A percentile compares a stretch with the other conserved stretches of the same genome.
These are phyloP conservation scores for Hansfordia pulvinata DNA, from an alignment of 2,329 filamentous ascomycete species.

Conservation along the genomic window DNA sequence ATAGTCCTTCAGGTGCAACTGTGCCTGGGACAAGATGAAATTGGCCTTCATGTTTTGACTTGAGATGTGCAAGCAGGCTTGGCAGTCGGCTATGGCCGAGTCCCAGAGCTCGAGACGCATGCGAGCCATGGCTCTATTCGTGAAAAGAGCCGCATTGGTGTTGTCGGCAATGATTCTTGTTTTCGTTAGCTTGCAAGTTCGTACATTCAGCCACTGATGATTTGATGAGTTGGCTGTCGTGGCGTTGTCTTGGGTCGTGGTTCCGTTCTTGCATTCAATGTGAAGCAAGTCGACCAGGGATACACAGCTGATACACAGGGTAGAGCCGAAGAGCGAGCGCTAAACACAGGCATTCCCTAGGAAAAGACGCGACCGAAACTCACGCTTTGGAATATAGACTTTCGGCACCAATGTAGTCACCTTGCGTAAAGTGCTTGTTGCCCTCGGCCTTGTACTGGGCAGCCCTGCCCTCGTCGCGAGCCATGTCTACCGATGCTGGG, in stretches of 20 bases:
- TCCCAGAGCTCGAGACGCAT: constrained; percentile 63
- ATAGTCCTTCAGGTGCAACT: constrained; percentile 58
- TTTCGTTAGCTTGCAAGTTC: no score
- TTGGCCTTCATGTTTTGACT: constrained; percentile 63
- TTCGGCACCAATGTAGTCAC: constrained; percentile 54
- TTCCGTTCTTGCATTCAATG: constrained; percentile 1
- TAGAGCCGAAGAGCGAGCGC: no score
- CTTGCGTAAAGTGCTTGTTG: constrained; percentile 50
- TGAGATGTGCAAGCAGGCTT: constrained; percentile 56
- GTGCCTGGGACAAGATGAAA: constrained; percentile 73
- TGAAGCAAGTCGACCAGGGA: constrained; percentile 1
- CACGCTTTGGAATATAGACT: constrained; percentile 60
- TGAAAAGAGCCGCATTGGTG: constrained; percentile 67
- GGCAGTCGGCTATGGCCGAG: constrained; percentile 64
- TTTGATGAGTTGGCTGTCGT: not conserved
- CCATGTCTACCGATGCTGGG: constrained; percentile 5
- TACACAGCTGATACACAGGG: no score
- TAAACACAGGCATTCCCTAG: constrained; percentile 1
- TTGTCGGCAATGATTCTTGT: constrained; percentile 72
- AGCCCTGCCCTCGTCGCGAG: constrained; percentile 16
- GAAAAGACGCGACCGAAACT: constrained; percentile 13
- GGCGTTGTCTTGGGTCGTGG: not conserved
- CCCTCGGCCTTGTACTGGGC: constrained; percentile 40
- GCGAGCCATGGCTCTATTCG: constrained; percentile 77
- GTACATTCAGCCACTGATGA: no score